Base-by-base conservation (phyloP, 169 alveolate species). In the Plasmodium malariae region DNA sequence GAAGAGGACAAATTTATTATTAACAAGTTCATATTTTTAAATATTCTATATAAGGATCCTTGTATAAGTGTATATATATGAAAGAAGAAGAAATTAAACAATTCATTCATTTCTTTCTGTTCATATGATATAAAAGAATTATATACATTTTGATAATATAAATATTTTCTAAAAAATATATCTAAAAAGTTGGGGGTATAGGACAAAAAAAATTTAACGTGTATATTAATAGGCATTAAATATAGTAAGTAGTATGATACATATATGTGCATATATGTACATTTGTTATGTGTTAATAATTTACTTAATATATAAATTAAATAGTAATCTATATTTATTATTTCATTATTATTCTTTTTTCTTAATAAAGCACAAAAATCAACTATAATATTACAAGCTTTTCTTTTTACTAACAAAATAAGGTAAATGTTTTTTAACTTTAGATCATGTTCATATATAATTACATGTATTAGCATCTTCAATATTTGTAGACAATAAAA, bases 251-350 rank as follows among this genome's bases (percentile, higher is more conserved):
- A 80, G 24, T 80, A 80, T 4, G 90, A 80, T 51, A 65, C 71
- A 57, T 80, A 80, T 28, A 80, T 80, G 49, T 80, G 90, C 74
- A 80, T 80, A 51, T 80, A 80, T 37, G 90, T 80, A 65, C 90
- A 80, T 65, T 80, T 80, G 7, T 57, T 65, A 65, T 80, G 90
- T 19, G 90, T 80, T 57, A 80, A 51, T 80, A 80, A 80, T 80
- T 80, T 80, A 21, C 78, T 80, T 28, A 65, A 80, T 17, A 80
- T 80, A 51, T 80, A 67, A 11, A 67, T 67, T 67, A 80, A 80
- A 65, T 80, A 80, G 51, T 63, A 80, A 34, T 80, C 90, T 36
- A 80, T 80, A 63, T 80, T 80, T 49, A 80, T 67, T 65, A 80
- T 80, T 80, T 80, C 90, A 57, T 80, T 80, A 57, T 80, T 80